Conservation (phyloP, 2,329 filamentous ascomycete genomes). For the Stenocarpella maydis region DNA sequence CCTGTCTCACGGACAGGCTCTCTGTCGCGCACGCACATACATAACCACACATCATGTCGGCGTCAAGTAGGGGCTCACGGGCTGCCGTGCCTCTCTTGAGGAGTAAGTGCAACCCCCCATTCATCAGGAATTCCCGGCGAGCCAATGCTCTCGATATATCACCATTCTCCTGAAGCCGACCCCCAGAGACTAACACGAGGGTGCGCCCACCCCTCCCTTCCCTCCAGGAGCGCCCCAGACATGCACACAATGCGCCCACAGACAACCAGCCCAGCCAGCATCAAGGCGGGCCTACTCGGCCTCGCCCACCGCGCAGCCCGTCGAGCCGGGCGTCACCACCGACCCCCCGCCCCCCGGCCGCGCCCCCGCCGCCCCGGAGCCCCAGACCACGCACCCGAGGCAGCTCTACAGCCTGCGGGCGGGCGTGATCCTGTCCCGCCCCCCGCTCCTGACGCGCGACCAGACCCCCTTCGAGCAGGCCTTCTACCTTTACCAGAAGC, state of each 20-base stretch:
- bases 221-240: slow-evolving; percentile 41
- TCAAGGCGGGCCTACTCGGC: slow-evolving; percentile 46
- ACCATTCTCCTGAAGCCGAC: not conserved
- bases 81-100: slow-evolving; percentile 58
- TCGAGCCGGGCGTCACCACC: slow-evolving; percentile 39
- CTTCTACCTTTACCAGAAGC: slow-evolving; percentile 97
- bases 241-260: slow-evolving; percentile 49
- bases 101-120: slow-evolving; percentile 47
- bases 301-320: slow-evolving; percentile 39
- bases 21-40: slow-evolving; percentile 2
- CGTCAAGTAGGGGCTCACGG: slow-evolving; percentile 64
- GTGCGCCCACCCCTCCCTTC: not conserved
- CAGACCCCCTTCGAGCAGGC: slow-evolving; percentile 89
- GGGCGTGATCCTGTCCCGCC: slow-evolving; percentile 85
- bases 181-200: slow-evolving; percentile 43
- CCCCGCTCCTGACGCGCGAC: slow-evolving; percentile 84
- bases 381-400: slow-evolving; percentile 33
- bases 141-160: not conserved
- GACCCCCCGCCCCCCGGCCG: slow-evolving; percentile 39
- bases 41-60: slow-evolving; percentile 53
- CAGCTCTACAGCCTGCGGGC: slow-evolving; percentile 59
- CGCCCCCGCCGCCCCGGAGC: slow-evolving; percentile 42
- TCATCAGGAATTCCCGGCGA: not conserved
- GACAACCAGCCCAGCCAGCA: slow-evolving; percentile 40
- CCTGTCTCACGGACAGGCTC: slow-evolving; percentile 28